Evolutionary conservation across 2,329 filamentous ascomycete species (phyloP), one percentile per base, ranked within the genome.

Genomic region (Stemphylium lycopersici): DNA sequence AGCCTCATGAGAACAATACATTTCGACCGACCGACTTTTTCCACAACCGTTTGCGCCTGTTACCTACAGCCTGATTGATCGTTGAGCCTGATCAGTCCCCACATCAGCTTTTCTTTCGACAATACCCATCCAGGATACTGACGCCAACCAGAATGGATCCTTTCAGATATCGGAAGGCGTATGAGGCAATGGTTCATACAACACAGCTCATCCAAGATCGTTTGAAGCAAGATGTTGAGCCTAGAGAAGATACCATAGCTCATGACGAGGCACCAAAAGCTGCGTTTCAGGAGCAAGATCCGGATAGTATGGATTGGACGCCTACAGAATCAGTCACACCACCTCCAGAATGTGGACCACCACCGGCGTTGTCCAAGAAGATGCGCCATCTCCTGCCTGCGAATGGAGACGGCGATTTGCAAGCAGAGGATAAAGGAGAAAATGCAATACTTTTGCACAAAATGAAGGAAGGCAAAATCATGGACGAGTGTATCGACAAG

Each of bases 251-350:
- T 29, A 33, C 22, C 8, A 22, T 41, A 3, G 50, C 52, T 8
- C 56, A 55, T 15, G 39, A 55, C 34, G 55, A 58, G 15, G 43
- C 26, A 20, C 53, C 56, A 12, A 57, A 55, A 33, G 49, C 36
- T 15, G 44, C 57, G 12, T 64, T 66, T 22, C 65, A 66, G 16
- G 58, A 68, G 4, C 66, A 72, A 33, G 72, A 75, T 44, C 64
- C 68, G 0, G 72, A 75, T 52, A 71, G 70, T 31, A 75, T 75
- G 72, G 72, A 75, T 41, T 75, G 72, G 72, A 71, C 68, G 29
- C 71, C 70, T 7, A 74, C 69, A 11, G 71, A 66, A 22, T 58
- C 64, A 18, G 64, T 58, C 11, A 69, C 67, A 36, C 62, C 68
- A 32, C 62, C 70, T 39, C 58, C 58, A 20, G 67, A 61, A 44